A percentile compares a stretch with the other conserved stretches of the same genome.
Conservation (phyloP, 2,329 filamentous ascomycete genomes). For the Metarhizium robertsii region DNA sequence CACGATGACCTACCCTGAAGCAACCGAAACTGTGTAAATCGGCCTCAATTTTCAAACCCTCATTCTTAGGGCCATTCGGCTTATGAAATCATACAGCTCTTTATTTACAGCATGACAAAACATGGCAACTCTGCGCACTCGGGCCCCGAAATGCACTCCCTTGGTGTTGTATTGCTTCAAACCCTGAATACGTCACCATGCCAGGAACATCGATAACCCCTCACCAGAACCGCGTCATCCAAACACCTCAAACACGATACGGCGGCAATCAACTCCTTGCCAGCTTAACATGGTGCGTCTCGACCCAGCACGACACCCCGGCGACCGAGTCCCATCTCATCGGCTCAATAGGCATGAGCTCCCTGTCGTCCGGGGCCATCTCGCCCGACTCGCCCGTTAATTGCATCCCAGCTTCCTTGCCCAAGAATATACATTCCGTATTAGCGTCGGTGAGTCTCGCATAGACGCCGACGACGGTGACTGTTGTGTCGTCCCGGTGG, state of each 20-base stretch:
- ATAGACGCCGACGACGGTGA: slow-evolving; percentile 22
- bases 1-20: no score
- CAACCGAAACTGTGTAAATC: no score
- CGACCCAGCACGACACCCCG: slow-evolving; percentile 27
- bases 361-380: slow-evolving; percentile 6
- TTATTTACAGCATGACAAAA: no score
- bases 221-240: no score
- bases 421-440: slow-evolving; percentile 20
- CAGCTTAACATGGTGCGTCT: slow-evolving; percentile 19
- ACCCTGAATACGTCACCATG: no score
- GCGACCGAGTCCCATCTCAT: slow-evolving; percentile 26
- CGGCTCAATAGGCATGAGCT: slow-evolving; percentile 17
- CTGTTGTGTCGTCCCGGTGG: slow-evolving; percentile 18
- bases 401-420: slow-evolving; percentile 17
- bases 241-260: no score
- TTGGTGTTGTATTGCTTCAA: no score
- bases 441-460: slow-evolving; percentile 26
- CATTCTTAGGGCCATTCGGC: background rate
- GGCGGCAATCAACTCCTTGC: background rate
- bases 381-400: slow-evolving; percentile 9
- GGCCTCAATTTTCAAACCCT: background rate
- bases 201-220: no score
- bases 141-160: no score
- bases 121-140: no score
- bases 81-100: no score